These are phyloP conservation scores for Tardiomyces blankii DNA, from an alignment of 1,139 yeast species.

Conservation along the genomic window DNA sequence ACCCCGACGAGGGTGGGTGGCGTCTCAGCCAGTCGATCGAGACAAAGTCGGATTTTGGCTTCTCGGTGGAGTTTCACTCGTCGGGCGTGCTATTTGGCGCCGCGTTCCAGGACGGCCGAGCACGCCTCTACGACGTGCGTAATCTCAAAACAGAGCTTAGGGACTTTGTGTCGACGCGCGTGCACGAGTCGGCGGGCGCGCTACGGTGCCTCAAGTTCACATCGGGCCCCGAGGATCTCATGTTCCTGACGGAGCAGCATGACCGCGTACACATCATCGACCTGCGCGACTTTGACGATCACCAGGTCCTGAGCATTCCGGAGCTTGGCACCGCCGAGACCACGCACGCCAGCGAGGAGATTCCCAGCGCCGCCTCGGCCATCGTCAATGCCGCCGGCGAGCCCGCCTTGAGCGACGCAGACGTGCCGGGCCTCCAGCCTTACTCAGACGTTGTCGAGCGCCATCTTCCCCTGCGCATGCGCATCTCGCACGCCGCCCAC, in stretches of 20 bases:
- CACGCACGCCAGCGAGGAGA: slow-evolving; percentile 4
- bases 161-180: slow-evolving; percentile 29
- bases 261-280: slow-evolving; percentile 81
- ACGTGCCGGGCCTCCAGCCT: neutral
- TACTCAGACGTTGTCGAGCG: neutral
- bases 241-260: slow-evolving; percentile 72
- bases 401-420: neutral
- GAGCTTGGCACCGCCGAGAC: slow-evolving; percentile 5
- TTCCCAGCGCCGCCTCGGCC: neutral
- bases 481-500: neutral
- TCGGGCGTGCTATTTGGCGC: slow-evolving; percentile 66
- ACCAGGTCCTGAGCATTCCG: slow-evolving; percentile 61
- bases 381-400: neutral
- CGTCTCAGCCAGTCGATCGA: slow-evolving; percentile 28
- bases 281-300: slow-evolving; percentile 57
- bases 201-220: slow-evolving; percentile 62
- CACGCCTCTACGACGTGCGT: slow-evolving; percentile 66
- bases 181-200: slow-evolving; percentile 35
- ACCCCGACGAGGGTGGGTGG: slow-evolving; percentile 27
- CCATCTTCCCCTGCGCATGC: neutral
- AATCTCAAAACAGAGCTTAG: slow-evolving; percentile 32
- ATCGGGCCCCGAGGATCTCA: slow-evolving; percentile 59
- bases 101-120: slow-evolving; percentile 77
- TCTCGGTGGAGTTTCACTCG: slow-evolving; percentile 69
- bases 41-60: slow-evolving; percentile 67